Evolutionary conservation across 2,329 filamentous ascomycete species (phyloP).

Genomic region (Dactylonectria macrodidyma): DNA sequence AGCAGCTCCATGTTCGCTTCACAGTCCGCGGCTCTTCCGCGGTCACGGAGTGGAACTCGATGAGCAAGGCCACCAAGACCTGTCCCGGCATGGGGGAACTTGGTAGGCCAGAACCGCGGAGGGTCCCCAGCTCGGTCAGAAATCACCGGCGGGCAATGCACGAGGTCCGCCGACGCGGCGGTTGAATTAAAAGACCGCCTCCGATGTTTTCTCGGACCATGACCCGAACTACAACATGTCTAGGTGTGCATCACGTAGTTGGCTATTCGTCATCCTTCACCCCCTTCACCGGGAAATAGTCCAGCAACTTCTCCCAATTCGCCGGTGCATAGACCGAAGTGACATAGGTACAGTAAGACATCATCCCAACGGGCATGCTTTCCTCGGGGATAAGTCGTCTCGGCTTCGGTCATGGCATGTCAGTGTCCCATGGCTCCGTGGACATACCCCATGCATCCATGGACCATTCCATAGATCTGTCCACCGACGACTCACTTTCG

Average conservation of each 20-base stretch:
- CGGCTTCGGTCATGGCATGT: background rate
- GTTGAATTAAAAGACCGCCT: background rate
- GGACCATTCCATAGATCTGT: background rate
- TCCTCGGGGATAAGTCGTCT: background rate
- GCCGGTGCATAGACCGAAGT: background rate
- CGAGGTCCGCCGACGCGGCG: background rate
- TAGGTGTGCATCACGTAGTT: background rate
- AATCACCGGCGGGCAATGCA: conserved; percentile 20
- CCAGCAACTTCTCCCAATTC: background rate
- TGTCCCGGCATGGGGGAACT: conserved; percentile 9
- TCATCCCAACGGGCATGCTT: background rate
- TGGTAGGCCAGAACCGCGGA: conserved; percentile 4
- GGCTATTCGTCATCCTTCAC: background rate
- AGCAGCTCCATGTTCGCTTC: background rate
- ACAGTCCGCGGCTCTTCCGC: conserved; percentile 7
- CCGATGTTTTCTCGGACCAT: background rate
- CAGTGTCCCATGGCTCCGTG: background rate
- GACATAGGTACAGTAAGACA: background rate
- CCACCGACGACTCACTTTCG: background rate
- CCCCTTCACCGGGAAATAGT: background rate
- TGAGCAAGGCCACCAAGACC: conserved; percentile 4
- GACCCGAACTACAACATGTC: background rate
- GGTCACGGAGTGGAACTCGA: conserved; percentile 25
- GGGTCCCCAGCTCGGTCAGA: conserved; percentile 9
- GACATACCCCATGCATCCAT: background rate